Evolutionary conservation across 2,329 filamentous ascomycete genomes (phyloP).

Genomic region (Calonectria crousiana): DNA sequence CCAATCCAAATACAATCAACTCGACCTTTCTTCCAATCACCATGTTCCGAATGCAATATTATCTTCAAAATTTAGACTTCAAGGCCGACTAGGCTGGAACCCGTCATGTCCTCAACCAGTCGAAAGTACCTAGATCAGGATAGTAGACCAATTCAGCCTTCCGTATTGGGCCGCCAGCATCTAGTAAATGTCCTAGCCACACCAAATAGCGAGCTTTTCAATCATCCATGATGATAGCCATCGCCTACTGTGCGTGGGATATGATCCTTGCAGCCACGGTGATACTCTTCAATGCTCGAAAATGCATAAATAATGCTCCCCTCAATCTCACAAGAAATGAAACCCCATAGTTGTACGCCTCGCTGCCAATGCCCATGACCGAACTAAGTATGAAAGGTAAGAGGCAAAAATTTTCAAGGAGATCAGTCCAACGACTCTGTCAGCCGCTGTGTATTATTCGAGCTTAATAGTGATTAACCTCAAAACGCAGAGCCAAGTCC

Average conservation of each 20-base stretch:
- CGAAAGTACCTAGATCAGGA: background rate
- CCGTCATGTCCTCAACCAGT: background rate
- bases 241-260: background rate
- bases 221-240: background rate
- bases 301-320: slow-evolving; percentile 43
- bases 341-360: slow-evolving; percentile 49
- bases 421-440: slow-evolving; percentile 27
- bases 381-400: slow-evolving; percentile 41
- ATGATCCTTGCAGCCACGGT: slow-evolving; percentile 9
- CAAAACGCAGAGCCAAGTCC: slow-evolving; percentile 91
- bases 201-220: background rate
- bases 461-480: slow-evolving; percentile 34
- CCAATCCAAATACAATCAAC: slow-evolving; percentile 12
- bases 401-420: slow-evolving; percentile 36
- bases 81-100: background rate
- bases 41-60: background rate
- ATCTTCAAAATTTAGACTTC: slow-evolving; percentile 11
- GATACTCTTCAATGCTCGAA: slow-evolving; percentile 33
- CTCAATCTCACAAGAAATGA: slow-evolving; percentile 39
- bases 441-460: slow-evolving; percentile 19
- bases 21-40: background rate
- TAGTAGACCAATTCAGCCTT: background rate
- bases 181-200: background rate
- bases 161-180: background rate
- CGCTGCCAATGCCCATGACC: slow-evolving; percentile 49